Evolutionary conservation across 345 rosid genomes (phyloP), one percentile per base, ranked within the genome.

Genomic region (Turritis glabra): DNA sequence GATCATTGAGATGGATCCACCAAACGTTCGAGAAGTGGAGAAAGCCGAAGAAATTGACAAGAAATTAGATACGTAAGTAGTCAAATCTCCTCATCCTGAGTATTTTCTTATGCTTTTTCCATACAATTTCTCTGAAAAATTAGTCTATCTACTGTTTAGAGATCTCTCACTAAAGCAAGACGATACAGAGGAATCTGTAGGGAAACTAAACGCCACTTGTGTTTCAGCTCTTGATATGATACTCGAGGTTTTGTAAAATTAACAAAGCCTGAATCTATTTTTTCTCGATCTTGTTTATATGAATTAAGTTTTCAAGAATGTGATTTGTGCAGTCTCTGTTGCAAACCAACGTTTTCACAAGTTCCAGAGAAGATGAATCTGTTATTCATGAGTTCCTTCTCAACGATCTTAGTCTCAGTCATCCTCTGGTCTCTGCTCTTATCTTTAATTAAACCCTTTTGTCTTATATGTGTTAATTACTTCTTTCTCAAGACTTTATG

Each of bases 171-270:
- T 0, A 25, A 27, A 5, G 17, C 3, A 15, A 26, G 59, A 26
- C 25, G 52, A 68, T 17, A 40, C 17, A 37, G 52, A 54, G 12
- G 52, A 68, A 35, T 3, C 51, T 27, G 0, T 12, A 62, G 15
- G 23, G 43, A 30, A 21, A 29, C 5, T 9, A 0, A 58, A 70
- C n/a, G 2, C 17, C 25, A 13, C 46, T 15, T 0, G 18, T 53
- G 56, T 29, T 27, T 63, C 64, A 52, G 64, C 56, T 73, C 71
- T 53, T 30, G 3, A 32, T 52, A 38, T 17, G 32, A 64, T 40
- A 64, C 55, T 73, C 70, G 7, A 64, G 77, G 77, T 63, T 40
- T 10, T 51, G 0, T 9, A 23, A 3, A 22, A 10, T 22, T 21
- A 21, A 21, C 23, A 32, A 11, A 17, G 3, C 23, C 23, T 8